These are phyloP conservation scores for Nitzschia sp. DNA, from an alignment of 108 stramenopile genomes.

Conservation along the genomic window DNA sequence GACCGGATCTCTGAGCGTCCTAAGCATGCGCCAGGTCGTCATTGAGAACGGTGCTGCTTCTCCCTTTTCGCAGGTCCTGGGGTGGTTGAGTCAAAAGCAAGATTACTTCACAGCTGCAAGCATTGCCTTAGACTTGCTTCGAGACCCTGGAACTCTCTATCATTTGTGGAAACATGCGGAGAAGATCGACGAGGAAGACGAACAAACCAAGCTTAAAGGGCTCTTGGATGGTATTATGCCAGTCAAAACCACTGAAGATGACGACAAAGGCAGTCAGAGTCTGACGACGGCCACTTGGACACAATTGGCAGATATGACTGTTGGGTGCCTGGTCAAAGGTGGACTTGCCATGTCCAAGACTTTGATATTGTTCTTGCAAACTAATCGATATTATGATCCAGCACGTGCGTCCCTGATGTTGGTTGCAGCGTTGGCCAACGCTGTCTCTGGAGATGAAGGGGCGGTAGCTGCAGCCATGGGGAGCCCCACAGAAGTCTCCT, in stretches of 20 bases:
- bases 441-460: slow-evolving; percentile 36
- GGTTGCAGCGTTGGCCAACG: slow-evolving; percentile 31
- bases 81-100: slow-evolving; percentile 64
- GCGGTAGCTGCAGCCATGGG: slow-evolving; percentile 18
- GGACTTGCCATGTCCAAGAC: slow-evolving; percentile 62
- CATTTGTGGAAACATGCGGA: slow-evolving; percentile 58
- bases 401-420: slow-evolving; percentile 71
- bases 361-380: slow-evolving; percentile 56
- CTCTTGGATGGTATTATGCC: slow-evolving; percentile 75
- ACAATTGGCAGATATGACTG: slow-evolving; percentile 81
- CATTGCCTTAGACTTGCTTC: slow-evolving; percentile 66
- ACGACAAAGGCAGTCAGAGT: neutral
- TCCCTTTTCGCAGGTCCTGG: slow-evolving; percentile 72
- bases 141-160: slow-evolving; percentile 60
- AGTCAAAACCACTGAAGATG: neutral
- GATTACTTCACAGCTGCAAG: slow-evolving; percentile 82
- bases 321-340: slow-evolving; percentile 74
- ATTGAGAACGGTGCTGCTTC: slow-evolving; percentile 55
- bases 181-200: slow-evolving; percentile 49
- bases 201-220: slow-evolving; percentile 50
- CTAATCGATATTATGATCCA: slow-evolving; percentile 64
- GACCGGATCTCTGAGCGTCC: slow-evolving; percentile 6
- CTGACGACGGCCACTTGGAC: slow-evolving; percentile 3
- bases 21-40: slow-evolving; percentile 51
- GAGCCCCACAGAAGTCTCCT: neutral